Conservation (phyloP, 2,329 filamentous ascomycete species). For the Epichloe hybrida region DNA sequence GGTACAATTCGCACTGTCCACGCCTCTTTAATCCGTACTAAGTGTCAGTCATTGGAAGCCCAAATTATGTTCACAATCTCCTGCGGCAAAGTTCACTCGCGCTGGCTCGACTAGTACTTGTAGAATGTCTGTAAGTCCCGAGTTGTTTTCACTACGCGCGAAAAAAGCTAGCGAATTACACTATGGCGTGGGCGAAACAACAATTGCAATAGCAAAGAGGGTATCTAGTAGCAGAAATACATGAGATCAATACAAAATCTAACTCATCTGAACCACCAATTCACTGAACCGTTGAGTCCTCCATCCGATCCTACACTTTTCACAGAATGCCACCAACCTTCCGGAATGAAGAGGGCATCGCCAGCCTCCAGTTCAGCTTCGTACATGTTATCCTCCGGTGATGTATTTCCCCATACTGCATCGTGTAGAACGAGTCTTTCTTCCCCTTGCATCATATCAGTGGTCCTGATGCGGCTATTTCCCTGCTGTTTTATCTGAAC, state of each 20-base stretch:
- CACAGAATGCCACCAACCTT: slow-evolving; percentile 34
- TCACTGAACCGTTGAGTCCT: slow-evolving; percentile 27
- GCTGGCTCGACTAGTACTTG: too few relatives aligned
- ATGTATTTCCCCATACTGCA: slow-evolving; percentile 49
- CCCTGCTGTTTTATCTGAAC: slow-evolving; percentile 22
- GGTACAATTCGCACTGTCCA: background rate
- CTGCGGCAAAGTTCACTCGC: too few relatives aligned
- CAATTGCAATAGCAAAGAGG: background rate
- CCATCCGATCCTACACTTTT: slow-evolving; percentile 23
- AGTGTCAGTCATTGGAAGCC: too few relatives aligned
- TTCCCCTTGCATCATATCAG: slow-evolving; percentile 81
- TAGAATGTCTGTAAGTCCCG: too few relatives aligned
- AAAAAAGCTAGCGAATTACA: too few relatives aligned
- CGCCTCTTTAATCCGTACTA: too few relatives aligned
- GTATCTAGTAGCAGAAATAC: background rate
- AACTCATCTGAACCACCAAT: slow-evolving; percentile 31
- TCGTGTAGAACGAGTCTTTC: slow-evolving; percentile 55
- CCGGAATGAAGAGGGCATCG: slow-evolving; percentile 27
- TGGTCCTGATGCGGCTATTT: slow-evolving; percentile 48
- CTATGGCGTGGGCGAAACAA: too few relatives aligned
- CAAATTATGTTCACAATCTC: too few relatives aligned
- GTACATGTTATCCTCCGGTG: slow-evolving; percentile 19
- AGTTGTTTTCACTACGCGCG: too few relatives aligned
- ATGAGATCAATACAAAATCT: background rate
- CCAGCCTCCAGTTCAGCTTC: slow-evolving; percentile 46